A percentile compares a stretch with the other conserved stretches of the same genome.
Evolutionary conservation across 441 rosid species (phyloP).

Genomic region (Arabidopsis lyrata): DNA sequence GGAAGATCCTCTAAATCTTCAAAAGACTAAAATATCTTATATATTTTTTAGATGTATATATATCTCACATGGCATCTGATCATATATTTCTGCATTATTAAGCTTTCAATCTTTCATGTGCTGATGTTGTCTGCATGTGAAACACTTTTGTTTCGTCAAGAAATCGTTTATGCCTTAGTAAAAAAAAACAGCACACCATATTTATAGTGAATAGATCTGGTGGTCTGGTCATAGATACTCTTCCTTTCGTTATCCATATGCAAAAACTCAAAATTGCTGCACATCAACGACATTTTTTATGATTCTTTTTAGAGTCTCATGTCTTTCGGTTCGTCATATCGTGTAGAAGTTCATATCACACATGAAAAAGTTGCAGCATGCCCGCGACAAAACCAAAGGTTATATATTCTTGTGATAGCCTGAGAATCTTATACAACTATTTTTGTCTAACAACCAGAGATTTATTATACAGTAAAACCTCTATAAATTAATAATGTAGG

Average conservation of each 20-base stretch:
- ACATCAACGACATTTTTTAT: slow-evolving; percentile 2
- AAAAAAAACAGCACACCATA: slow-evolving; percentile 12
- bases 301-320: slow-evolving; percentile 14
- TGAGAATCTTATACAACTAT: slow-evolving; percentile 36
- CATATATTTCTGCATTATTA: slow-evolving; percentile 36
- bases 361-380: slow-evolving; percentile 29
- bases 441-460: slow-evolving; percentile 25
- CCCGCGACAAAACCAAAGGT: slow-evolving; percentile 20
- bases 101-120: slow-evolving; percentile 46
- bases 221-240: slow-evolving; percentile 32
- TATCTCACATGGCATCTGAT: slow-evolving; percentile 31
- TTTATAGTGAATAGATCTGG: slow-evolving; percentile 18
- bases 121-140: slow-evolving; percentile 41
- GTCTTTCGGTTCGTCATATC: slow-evolving; percentile 14
- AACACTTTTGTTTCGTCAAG: slow-evolving; percentile 32
- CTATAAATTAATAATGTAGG: too few relatives aligned
- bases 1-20: slow-evolving; percentile 48
- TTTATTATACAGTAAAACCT: not conserved
- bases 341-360: slow-evolving; percentile 23
- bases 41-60: slow-evolving; percentile 1
- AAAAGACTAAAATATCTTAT: slow-evolving; percentile 32
- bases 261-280: not conserved
- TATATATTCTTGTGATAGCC: slow-evolving; percentile 32
- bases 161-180: slow-evolving; percentile 7
- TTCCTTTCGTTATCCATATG: slow-evolving; percentile 24